phyloP scores from a whole-genome alignment of 192 early-diverging fungal species.

The Dissophora ornata region DNA sequence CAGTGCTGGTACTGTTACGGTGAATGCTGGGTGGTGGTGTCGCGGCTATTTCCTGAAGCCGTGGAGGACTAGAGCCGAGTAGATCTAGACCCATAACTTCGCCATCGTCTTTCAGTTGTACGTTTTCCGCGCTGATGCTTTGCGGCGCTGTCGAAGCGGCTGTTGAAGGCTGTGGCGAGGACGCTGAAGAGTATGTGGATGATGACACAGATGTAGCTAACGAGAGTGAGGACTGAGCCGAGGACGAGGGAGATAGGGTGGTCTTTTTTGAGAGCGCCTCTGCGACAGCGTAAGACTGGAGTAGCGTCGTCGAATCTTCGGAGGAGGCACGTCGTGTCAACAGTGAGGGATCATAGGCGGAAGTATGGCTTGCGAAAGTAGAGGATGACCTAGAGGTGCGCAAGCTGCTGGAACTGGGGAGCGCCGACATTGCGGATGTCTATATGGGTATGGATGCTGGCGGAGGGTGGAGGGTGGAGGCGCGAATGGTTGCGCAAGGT shows the following conservation, averaged over 20 bases:
- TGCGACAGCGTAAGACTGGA: conserved; percentile 1
- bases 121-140: background rate
- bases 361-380: conserved; percentile 1
- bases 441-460: background rate
- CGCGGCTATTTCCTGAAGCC: background rate
- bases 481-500: too few relatives aligned
- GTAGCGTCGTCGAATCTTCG: conserved; percentile 18
- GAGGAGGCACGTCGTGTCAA: conserved; percentile 31
- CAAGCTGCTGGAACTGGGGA: conserved; percentile 1
- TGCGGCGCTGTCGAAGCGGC: background rate
- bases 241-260: conserved; percentile 24
- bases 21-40: background rate
- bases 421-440: conserved; percentile 3
- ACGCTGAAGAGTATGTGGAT: conserved; percentile 9
- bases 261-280: background rate
- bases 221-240: conserved; percentile 28
- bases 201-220: conserved; percentile 16
- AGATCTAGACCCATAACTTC: too few relatives aligned
- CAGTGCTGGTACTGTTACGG: background rate
- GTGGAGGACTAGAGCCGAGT: too few relatives aligned
- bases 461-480: background rate
- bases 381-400: conserved; percentile 24
- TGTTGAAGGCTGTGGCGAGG: background rate
- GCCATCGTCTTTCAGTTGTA: background rate
- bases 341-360: conserved; percentile 9